Evolutionary conservation across 805 yeast genomes (phyloP), one percentile per base, ranked within the genome.

Genomic region (Metschnikowia shivogae): DNA sequence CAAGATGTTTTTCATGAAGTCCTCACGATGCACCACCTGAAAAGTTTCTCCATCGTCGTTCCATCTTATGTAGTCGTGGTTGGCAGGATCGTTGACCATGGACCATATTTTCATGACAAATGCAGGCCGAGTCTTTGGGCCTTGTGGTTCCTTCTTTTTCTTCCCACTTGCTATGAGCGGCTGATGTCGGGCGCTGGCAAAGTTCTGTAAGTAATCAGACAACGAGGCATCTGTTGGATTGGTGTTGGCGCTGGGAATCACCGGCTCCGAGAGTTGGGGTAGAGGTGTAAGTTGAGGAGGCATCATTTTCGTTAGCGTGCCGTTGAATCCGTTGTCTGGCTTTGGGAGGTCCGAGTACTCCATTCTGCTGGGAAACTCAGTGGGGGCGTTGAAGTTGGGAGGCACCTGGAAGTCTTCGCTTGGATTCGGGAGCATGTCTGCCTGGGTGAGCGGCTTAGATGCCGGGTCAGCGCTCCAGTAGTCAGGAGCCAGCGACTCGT

Each of bases 31-130:
- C 35, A 77, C 76, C 7, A 93, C 96, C 54, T 86, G 83, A 61
- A 93, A 89, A 4, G 93, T 79, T 52, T 80, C 74, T 2, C 99
- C 99, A 63, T 87, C 90, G 1, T 80, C 77, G 56, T 81, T 72
- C 99, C 99, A 93, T 32, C 81, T 72, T 39, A 93, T 92, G 56
- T 80, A 81, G 36, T 83, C 76, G 13, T 74, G 62, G 63, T 90
- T 92, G 0, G 65, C 57, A 1, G 80, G 71, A 60, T 92, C 97
- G 61, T 90, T 90, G 7, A 93, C 89, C 97, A 93, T 93, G 31
- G 83, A 77, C 99, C 99, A 92, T 14, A 93, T 70, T 64, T 93
- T 93, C 73, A 83, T 80, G 8, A 93, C 96, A 68, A 93, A 93
- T 0, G 96, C 95, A 1, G 98, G 95, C 43, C 89, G 71, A 0